Conservation (phyloP, 2,329 filamentous ascomycete genomes). For the Nigrospora sphaerica region DNA sequence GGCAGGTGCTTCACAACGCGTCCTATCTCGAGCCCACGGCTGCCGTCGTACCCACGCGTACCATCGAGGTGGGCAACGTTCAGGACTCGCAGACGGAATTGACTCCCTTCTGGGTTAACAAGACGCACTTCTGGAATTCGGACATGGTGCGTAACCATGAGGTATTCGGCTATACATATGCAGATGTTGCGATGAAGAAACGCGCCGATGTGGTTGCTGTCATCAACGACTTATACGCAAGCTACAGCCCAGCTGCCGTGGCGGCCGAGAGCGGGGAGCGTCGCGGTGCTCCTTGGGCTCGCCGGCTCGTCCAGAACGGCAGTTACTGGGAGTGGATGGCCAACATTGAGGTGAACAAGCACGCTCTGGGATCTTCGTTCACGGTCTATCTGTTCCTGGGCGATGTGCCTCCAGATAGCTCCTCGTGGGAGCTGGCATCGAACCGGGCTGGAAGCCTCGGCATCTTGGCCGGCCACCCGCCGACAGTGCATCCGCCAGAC, state of each 20-base stretch:
- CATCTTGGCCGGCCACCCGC: slow-evolving; percentile 35
- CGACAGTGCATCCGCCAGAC: slow-evolving; percentile 7
- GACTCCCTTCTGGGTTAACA: slow-evolving; percentile 58
- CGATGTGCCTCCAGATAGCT: slow-evolving; percentile 30
- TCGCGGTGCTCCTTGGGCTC: not conserved
- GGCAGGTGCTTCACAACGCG: slow-evolving; percentile 66
- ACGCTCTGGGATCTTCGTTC: slow-evolving; percentile 54
- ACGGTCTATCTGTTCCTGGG: slow-evolving; percentile 65
- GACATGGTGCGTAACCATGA: slow-evolving; percentile 50
- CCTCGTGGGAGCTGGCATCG: slow-evolving; percentile 41
- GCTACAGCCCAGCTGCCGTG: slow-evolving; percentile 2
- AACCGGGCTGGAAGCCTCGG: slow-evolving; percentile 57
- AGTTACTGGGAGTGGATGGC: slow-evolving; percentile 59
- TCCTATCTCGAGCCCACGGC: slow-evolving; percentile 55
- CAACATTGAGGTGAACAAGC: slow-evolving; percentile 56
- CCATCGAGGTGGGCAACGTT: slow-evolving; percentile 43
- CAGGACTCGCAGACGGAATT: slow-evolving; percentile 51
- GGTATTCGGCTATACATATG: slow-evolving; percentile 68
- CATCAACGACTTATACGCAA: slow-evolving; percentile 21
- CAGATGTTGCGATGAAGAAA: slow-evolving; percentile 48
- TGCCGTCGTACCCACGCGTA: slow-evolving; percentile 54
- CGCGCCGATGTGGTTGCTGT: slow-evolving; percentile 10
- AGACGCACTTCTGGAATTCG: slow-evolving; percentile 63
- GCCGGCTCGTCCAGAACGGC: slow-evolving; percentile 1
- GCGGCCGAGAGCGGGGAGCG: not conserved